Evolutionary conservation across 2,329 filamentous ascomycete species (phyloP).

Genomic region (Fusarium marasasianum): DNA sequence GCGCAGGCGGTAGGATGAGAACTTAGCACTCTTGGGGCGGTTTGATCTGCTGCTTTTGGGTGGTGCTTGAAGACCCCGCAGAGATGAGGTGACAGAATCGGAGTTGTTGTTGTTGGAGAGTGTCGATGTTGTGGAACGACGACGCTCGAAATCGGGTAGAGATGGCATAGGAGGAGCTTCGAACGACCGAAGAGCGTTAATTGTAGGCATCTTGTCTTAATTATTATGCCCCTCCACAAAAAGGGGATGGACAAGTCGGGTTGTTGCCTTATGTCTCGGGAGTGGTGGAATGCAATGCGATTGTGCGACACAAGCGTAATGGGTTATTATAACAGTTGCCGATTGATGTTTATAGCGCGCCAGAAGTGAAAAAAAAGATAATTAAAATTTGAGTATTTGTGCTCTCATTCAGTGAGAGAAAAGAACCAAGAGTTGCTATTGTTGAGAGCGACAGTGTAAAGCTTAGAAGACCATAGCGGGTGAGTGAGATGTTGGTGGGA

Average conservation of each 20-base stretch:
- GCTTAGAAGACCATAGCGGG: background rate
- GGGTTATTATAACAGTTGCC: background rate
- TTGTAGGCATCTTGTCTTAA: conserved; percentile 34
- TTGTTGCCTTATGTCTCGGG: conserved; percentile 8
- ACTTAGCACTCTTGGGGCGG: conserved; percentile 44
- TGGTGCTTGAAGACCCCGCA: conserved; percentile 35
- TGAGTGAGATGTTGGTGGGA: background rate
- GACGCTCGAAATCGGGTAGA: conserved; percentile 41
- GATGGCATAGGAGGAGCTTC: conserved; percentile 40
- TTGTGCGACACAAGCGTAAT: conserved; percentile 9
- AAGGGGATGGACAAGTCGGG: background rate
- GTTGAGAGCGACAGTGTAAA: conserved; percentile 14
- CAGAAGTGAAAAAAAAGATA: background rate
- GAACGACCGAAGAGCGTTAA: conserved; percentile 39
- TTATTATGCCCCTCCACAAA: background rate
- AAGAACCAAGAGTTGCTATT: background rate
- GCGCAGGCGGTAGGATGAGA: conserved; percentile 47
- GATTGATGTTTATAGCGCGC: background rate
- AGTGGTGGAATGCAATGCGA: background rate
- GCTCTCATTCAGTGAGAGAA: background rate
- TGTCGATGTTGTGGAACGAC: conserved; percentile 36
- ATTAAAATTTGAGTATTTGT: background rate
- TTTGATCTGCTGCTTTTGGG: conserved; percentile 34
- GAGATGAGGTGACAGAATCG: conserved; percentile 22
- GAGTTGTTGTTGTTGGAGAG: conserved; percentile 28